Evolutionary conservation across 345 rosid genomes (phyloP).

Genomic region (Gossypium ekmanianum): DNA sequence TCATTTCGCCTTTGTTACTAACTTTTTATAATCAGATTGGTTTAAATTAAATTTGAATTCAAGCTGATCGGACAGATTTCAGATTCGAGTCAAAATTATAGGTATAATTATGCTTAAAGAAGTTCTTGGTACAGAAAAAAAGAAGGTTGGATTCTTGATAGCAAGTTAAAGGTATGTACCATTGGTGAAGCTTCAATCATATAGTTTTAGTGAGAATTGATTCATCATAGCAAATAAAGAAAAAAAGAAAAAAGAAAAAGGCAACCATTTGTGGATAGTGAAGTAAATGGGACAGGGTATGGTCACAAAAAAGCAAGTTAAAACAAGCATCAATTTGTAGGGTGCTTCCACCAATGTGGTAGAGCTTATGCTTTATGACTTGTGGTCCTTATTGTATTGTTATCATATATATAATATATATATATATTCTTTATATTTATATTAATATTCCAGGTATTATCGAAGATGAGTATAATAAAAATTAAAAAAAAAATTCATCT

Average conservation of each 20-base stretch:
- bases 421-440: neutral
- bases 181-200: neutral
- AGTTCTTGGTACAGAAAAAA: neutral
- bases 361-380: neutral
- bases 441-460: neutral
- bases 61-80: too few relatives aligned
- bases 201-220: neutral
- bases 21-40: too few relatives aligned
- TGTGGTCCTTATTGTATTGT: neutral
- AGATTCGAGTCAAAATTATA: too few relatives aligned
- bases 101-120: too few relatives aligned
- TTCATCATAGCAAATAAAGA: neutral
- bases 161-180: too few relatives aligned
- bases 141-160: neutral
- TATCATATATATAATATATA: neutral
- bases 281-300: neutral
- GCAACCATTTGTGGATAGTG: neutral
- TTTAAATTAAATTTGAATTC: too few relatives aligned
- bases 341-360: neutral
- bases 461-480: neutral
- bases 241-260: neutral
- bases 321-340: slow-evolving; percentile 12
- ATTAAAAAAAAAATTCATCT: too few relatives aligned
- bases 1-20: too few relatives aligned
- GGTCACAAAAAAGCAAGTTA: slow-evolving; percentile 8